Evolutionary conservation across 139 green algal species (phyloP).

Genomic region (Chlorella sp.): DNA sequence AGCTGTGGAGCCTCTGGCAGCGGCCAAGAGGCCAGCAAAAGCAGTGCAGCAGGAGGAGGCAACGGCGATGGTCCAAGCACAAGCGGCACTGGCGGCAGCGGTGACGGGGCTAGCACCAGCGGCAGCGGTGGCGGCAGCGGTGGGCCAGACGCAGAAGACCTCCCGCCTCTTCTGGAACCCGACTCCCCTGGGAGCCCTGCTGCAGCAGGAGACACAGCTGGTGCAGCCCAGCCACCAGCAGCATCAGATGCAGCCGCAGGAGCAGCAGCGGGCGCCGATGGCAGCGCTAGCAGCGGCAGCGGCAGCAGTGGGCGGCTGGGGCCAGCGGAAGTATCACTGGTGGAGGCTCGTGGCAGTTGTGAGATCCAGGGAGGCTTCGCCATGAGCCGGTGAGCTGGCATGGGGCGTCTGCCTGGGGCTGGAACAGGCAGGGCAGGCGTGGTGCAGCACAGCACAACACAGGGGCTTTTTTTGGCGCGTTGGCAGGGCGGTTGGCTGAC

Average conservation of each 20-base stretch:
- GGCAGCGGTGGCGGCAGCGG: neutral
- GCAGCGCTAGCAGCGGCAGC: neutral
- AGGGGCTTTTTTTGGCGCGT: too few relatives aligned
- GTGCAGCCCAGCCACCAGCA: neutral
- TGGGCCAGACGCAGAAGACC: neutral
- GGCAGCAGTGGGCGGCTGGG: constrained; percentile 44
- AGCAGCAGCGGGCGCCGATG: neutral
- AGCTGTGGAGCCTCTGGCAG: neutral
- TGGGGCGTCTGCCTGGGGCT: neutral
- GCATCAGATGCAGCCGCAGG: neutral
- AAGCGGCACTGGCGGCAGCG: neutral
- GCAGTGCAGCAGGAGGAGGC: too few relatives aligned
- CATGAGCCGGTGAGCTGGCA: constrained; percentile 12
- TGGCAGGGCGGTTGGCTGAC: neutral
- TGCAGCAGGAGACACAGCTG: neutral
- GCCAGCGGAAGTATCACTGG: constrained; percentile 29
- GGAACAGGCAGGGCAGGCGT: neutral
- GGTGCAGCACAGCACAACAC: too few relatives aligned
- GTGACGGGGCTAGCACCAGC: neutral
- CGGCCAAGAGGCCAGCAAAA: too few relatives aligned
- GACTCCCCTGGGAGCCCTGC: neutral
- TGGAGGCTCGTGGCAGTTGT: constrained; percentile 11
- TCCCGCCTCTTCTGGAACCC: neutral
- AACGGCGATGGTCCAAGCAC: neutral
- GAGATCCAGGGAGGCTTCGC: neutral